Evolutionary conservation across 352 stramenopile genomes (phyloP), one percentile per base, ranked within the genome.

Genomic region (Phytophthora citrophthora): DNA sequence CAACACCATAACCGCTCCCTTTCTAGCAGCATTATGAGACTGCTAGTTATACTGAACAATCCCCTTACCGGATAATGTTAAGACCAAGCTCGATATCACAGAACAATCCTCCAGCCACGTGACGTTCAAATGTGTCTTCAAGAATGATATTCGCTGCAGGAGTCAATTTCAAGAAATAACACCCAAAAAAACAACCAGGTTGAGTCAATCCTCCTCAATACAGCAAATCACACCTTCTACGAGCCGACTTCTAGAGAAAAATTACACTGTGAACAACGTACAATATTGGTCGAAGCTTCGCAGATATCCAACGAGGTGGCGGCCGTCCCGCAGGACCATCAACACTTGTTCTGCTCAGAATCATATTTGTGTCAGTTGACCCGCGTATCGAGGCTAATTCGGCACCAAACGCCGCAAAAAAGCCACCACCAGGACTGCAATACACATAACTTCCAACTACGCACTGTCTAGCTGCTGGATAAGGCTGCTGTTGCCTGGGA

Each of bases 11-110:
- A 27, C 20, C 1, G 36, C 20, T 18, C 12, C 23, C 51, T 11
- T n/a, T 59, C 53, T 34, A 51, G 34, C 5, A 53, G 34, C 15
- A 18, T 39, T 18, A 2, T 12, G 15, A 15, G 48, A n/a, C 10
- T 13, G 16, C 9, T 3, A 38, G 36, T 27, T 16, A 9, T 1
- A 27, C 13, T 61, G 5, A 31, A 26, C 10, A 12, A 20, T 1
- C 26, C 36, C 20, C 59, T 13, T 69, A 95, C 76, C 96, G 86
- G 45, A 99, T 95, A 64, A 99, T 93, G 76, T 98, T 99, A n/a
- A 99, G 73, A 24, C 95, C 95, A 43, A 99, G 72, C 57, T 97
- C 85, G 56, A 99, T 97, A 64, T 99, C 96, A 38, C 95, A 96
- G 74, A 98, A 99, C 57, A 97, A 82, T 32, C 80, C 81, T 47